phyloP scores from a whole-genome alignment of 352 stramenopile species.

The Hyaloperonospora brassicae region DNA sequence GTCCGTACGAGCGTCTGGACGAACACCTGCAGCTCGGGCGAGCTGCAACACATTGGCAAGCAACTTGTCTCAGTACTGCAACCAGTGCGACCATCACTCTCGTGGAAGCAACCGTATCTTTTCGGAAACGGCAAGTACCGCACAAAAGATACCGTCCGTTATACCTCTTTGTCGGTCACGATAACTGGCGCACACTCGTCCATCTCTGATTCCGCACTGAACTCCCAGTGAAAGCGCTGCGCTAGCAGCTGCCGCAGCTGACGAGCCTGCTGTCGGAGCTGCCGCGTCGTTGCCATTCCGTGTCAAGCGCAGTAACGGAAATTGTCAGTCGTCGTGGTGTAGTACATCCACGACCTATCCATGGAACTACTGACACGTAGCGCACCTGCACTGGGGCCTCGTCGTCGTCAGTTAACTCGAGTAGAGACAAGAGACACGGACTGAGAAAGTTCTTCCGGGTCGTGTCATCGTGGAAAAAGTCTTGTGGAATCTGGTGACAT shows the following conservation, averaged over 20 bases:
- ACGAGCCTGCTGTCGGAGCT: slow-evolving; percentile 27
- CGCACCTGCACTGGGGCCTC: slow-evolving; percentile 30
- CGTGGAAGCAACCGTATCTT: slow-evolving; percentile 15
- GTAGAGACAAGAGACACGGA: slow-evolving; percentile 46
- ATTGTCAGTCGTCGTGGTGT: background rate
- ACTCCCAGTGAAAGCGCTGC: slow-evolving; percentile 34
- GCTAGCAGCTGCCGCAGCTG: slow-evolving; percentile 31
- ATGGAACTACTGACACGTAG: background rate
- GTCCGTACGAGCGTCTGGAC: background rate
- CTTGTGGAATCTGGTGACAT: slow-evolving; percentile 37
- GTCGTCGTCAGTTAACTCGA: slow-evolving; percentile 53
- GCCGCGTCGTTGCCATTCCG: background rate
- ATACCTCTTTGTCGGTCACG: slow-evolving; percentile 34
- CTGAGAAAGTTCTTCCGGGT: slow-evolving; percentile 60
- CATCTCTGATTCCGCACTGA: slow-evolving; percentile 16
- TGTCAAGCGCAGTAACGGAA: background rate
- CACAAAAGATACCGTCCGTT: background rate
- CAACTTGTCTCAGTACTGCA: slow-evolving; percentile 4
- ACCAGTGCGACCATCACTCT: slow-evolving; percentile 21
- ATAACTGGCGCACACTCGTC: slow-evolving; percentile 48
- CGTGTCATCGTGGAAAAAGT: slow-evolving; percentile 66
- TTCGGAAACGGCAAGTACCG: slow-evolving; percentile 2
- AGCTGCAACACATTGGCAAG: slow-evolving; percentile 12
- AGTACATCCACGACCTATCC: background rate
- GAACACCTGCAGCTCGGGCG: slow-evolving; percentile 2